Conservation (phyloP, 148 eudicot genomes). For the Amaranthus palmeri region DNA sequence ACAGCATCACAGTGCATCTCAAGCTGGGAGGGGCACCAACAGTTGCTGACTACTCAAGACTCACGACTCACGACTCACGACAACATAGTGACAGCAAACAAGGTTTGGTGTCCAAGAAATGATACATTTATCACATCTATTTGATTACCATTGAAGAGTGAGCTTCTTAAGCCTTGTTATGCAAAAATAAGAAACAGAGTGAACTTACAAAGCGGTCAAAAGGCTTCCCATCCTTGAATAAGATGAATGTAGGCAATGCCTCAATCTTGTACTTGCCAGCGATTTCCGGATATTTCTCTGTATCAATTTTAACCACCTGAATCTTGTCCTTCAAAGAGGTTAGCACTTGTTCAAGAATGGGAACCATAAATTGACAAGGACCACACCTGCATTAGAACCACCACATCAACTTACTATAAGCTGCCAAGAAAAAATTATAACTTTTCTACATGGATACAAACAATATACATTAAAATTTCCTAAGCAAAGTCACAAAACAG, state of each 20-base stretch:
- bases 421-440: background rate
- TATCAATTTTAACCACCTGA: slow-evolving; percentile 84
- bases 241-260: slow-evolving; percentile 83
- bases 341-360: slow-evolving; percentile 67
- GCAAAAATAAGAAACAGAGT: slow-evolving; percentile 6
- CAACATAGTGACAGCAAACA: background rate
- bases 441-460: background rate
- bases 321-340: slow-evolving; percentile 55
- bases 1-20: no score
- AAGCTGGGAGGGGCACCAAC: background rate
- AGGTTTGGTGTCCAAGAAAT: background rate
- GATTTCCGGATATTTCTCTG: slow-evolving; percentile 67
- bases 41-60: background rate
- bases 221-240: slow-evolving; percentile 82
- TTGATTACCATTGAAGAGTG: background rate
- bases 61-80: no score
- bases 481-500: background rate
- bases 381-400: slow-evolving; percentile 67
- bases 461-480: background rate
- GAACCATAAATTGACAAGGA: slow-evolving; percentile 94
- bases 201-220: slow-evolving; percentile 83
- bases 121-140: background rate
- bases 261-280: slow-evolving; percentile 70
- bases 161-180: background rate
- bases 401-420: background rate